Evolutionary conservation across 768 basidiomycete genomes (phyloP), one percentile per base, ranked within the genome.

Genomic region (Boletus rubroflammeus): DNA sequence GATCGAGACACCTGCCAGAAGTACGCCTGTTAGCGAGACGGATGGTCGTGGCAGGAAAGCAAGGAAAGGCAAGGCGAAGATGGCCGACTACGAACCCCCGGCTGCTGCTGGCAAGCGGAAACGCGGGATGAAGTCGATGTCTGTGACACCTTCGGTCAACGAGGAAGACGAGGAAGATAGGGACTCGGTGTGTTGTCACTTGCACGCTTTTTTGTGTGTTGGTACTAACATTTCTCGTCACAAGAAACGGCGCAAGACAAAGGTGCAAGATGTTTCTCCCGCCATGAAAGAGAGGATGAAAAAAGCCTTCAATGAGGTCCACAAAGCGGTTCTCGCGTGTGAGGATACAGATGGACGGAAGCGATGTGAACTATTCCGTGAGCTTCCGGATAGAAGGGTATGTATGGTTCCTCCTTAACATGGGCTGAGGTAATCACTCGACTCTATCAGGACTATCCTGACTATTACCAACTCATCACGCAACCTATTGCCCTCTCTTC

Each of bases 381-480:
- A 92, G 57, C 78, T 90, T n/a, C 93, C 93, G 5, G 85, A 88
- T 65, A 85, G 77, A 71, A 80, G 84, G 68, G 89, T 87, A 63
- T 57, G 78, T 69, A 14, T 29, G 4, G 1, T 40, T 48, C 50
- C 19, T 23, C 19, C n/a, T 47, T 32, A 19, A 1, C 7, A 21
- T 26, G 11, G 54, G 47, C 6, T 26, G n/a, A 47, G 10, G 43
- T 49, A 60, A 56, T 68, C 32, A 66, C 48, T 11, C 13, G 13
- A 35, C 23, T 21, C 9, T 36, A n/a, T 46, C 39, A 93, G 89
- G 84, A 88, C 53, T 95, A 95, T 64, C 92, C 93, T 29, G 90
- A 94, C 65, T 99, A 98, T 68, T 97, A 95, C 70, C 81, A 86
- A 53, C 79, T 94, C 63, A 98, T 99, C 73, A 76, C 75, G 3